Conservation (phyloP, 2,329 filamentous ascomycete species). For the Ascochyta rabiei region DNA sequence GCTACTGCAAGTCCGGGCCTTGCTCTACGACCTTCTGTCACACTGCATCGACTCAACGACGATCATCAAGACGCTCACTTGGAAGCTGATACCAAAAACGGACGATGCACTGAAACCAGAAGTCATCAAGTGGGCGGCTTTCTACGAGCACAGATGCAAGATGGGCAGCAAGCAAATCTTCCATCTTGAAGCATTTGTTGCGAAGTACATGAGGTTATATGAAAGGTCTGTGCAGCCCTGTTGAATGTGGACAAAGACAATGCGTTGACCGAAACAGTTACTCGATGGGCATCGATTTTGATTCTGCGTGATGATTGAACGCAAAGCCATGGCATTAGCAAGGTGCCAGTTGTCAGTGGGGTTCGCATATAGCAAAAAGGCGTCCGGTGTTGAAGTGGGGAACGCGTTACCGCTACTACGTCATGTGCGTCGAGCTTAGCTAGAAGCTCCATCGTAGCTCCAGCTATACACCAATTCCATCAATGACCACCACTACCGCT, state of each 20-base stretch:
- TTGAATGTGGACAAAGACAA: neutral
- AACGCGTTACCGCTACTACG: constrained; percentile 22
- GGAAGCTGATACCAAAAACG: constrained; percentile 85
- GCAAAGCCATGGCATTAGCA: neutral
- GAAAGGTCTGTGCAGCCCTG: constrained; percentile 70
- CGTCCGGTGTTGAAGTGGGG: constrained; percentile 25
- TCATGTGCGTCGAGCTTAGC: constrained; percentile 19
- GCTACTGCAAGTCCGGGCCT: constrained; percentile 85
- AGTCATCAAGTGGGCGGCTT: constrained; percentile 93
- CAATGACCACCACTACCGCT: neutral
- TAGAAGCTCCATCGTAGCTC: constrained; percentile 18
- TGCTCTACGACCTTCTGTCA: constrained; percentile 95
- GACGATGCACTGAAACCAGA: constrained; percentile 91
- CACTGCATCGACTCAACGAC: constrained; percentile 97
- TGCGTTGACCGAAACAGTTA: constrained; percentile 43
- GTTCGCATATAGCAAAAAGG: constrained; percentile 10
- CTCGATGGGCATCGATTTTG: constrained; percentile 73
- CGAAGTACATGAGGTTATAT: constrained; percentile 95
- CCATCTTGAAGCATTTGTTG: constrained; percentile 96
- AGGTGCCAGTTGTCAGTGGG: neutral
- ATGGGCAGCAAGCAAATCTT: constrained; percentile 95
- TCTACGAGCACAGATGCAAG: constrained; percentile 94
- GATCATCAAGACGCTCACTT: constrained; percentile 92
- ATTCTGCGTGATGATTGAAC: constrained; percentile 25
- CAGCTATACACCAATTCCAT: constrained; percentile 1